phyloP scores from a whole-genome alignment of 768 basidiomycete species.

The Suillus hirtellus region DNA sequence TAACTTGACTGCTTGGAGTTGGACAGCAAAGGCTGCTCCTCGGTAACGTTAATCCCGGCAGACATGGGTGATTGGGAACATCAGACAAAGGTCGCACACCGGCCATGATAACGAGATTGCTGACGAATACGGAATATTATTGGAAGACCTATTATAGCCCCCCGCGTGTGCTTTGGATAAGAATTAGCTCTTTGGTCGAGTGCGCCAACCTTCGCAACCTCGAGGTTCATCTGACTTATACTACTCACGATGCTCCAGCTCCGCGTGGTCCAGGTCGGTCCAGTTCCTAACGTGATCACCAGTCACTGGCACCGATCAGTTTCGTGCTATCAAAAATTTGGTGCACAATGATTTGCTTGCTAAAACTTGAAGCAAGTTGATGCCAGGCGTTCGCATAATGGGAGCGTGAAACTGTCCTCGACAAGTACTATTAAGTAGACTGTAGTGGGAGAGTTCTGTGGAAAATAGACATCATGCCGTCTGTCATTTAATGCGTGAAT shows the following conservation, averaged over 20 bases:
- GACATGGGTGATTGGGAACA: background rate
- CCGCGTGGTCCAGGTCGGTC: no score
- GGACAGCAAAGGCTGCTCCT: conserved; percentile 26
- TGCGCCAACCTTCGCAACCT: background rate
- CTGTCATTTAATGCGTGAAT: no score
- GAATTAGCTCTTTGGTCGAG: background rate
- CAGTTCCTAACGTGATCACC: no score
- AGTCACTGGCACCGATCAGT: background rate
- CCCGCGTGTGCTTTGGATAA: background rate
- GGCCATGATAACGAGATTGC: conserved; percentile 1
- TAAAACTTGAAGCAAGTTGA: background rate
- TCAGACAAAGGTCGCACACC: background rate
- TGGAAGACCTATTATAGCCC: background rate
- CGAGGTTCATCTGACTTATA: background rate
- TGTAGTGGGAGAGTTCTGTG: no score
- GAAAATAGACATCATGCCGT: no score
- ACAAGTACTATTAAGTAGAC: no score
- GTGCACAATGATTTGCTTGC: background rate
- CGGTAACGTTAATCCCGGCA: conserved; percentile 15
- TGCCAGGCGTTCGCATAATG: background rate
- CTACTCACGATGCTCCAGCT: background rate
- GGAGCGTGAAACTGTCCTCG: background rate
- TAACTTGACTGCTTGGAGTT: conserved; percentile 21
- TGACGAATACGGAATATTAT: background rate
- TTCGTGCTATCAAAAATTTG: background rate